phyloP scores from a whole-genome alignment of 345 rosid species.

The Ailanthus altissimus region DNA sequence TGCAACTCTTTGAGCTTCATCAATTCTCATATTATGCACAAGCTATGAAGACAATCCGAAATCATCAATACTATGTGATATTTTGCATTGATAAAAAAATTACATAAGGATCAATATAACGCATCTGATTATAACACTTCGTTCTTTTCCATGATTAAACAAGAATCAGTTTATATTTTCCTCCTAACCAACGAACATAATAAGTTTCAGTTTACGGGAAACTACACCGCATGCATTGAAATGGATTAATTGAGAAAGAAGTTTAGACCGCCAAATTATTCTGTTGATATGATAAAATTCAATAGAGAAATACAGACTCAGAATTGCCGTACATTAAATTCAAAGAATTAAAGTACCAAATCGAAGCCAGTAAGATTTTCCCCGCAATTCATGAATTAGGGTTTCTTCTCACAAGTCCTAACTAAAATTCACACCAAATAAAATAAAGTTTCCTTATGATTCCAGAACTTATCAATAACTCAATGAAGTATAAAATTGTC shows the following conservation, averaged over 20 bases:
- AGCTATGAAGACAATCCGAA: not conserved
- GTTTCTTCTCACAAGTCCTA: not conserved
- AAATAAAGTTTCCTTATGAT: not conserved
- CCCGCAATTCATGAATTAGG: no score
- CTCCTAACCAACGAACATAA: no score
- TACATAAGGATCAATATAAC: not conserved
- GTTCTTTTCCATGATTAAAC: not conserved
- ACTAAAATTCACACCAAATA: not conserved
- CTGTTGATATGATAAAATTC: no score
- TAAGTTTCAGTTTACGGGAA: no score
- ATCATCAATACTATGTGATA: not conserved
- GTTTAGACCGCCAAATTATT: no score
- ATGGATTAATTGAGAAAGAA: no score
- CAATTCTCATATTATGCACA: not conserved
- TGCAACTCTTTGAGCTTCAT: not conserved
- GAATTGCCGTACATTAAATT: no score
- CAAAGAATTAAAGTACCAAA: no score
- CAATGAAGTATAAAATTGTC: not conserved
- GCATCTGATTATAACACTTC: not conserved
- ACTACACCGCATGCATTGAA: no score
- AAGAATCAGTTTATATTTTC: no score
- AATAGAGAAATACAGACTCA: no score
- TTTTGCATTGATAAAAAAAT: no score
- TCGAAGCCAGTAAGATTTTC: not conserved
- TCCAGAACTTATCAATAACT: not conserved